Conservation (phyloP, 495 filamentous ascomycete genomes). For the Antarctomyces pellizariae region DNA sequence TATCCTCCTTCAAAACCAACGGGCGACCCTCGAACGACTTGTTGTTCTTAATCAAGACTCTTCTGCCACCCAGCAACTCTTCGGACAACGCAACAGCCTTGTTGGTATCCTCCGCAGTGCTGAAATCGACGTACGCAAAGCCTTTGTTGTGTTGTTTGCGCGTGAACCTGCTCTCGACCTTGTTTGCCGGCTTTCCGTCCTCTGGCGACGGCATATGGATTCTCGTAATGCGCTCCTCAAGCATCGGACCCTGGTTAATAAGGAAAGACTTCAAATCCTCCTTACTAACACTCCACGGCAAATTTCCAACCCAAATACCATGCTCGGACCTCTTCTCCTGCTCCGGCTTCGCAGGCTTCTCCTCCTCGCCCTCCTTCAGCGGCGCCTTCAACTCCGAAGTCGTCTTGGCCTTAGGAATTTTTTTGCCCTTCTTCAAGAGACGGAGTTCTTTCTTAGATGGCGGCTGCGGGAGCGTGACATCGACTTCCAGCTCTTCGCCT, state of each 20-base stretch:
- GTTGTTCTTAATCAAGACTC: slow-evolving; percentile 75
- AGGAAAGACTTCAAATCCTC: slow-evolving; percentile 53
- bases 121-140: slow-evolving; percentile 91
- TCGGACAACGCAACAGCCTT: slow-evolving; percentile 62
- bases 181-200: slow-evolving; percentile 21
- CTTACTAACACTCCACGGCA: slow-evolving; percentile 56
- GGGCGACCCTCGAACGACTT: slow-evolving; percentile 65
- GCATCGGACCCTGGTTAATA: slow-evolving; percentile 40
- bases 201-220: slow-evolving; percentile 49
- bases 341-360: slow-evolving; percentile 14
- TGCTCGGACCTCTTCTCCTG: slow-evolving; percentile 45
- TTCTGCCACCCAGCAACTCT: slow-evolving; percentile 45
- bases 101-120: slow-evolving; percentile 34
- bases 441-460: slow-evolving; percentile 80
- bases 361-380: slow-evolving; percentile 18
- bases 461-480: slow-evolving; percentile 67
- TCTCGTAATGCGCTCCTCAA: slow-evolving; percentile 48
- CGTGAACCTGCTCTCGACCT: slow-evolving; percentile 13
- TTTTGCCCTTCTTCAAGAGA: slow-evolving; percentile 53
- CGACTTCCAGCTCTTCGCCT: slow-evolving; percentile 61
- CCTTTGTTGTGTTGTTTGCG: slow-evolving; percentile 42
- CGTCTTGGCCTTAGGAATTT: slow-evolving; percentile 14
- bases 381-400: slow-evolving; percentile 13
- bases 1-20: slow-evolving; percentile 17
- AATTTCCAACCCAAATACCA: slow-evolving; percentile 90